Evolutionary conservation across 2,329 filamentous ascomycete species (phyloP).

Genomic region (Decorospora gaudefroyi): DNA sequence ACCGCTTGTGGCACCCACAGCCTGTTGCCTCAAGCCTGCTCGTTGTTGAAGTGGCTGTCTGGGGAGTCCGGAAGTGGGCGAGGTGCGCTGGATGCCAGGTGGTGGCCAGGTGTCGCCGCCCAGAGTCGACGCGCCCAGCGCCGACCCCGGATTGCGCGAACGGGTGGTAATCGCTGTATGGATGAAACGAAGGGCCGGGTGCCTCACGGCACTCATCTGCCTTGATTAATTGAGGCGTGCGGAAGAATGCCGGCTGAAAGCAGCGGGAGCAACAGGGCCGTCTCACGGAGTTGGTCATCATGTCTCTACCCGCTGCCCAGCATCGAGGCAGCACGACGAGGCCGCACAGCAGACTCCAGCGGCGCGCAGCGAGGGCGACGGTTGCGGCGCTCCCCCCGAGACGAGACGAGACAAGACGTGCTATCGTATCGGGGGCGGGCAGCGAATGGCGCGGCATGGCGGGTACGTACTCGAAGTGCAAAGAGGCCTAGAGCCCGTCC

Average conservation of each 20-base stretch:
- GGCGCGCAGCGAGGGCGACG: slow-evolving; percentile 1
- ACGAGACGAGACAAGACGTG: slow-evolving; percentile 4
- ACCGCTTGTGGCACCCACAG: slow-evolving; percentile 1
- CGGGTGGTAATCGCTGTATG: slow-evolving; percentile 23
- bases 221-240: slow-evolving; percentile 19
- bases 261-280: too few species aligned
- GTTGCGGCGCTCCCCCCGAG: slow-evolving; percentile 1
- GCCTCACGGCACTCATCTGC: slow-evolving; percentile 17
- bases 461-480: slow-evolving; percentile 2
- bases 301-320: slow-evolving; percentile 1
- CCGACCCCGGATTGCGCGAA: slow-evolving; percentile 23
- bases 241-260: too few species aligned
- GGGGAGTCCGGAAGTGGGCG: slow-evolving; percentile 12
- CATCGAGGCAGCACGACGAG: slow-evolving; percentile 7
- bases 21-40: slow-evolving; percentile 6
- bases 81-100: slow-evolving; percentile 2
- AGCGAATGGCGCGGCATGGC: slow-evolving; percentile 15
- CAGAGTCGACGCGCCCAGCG: slow-evolving; percentile 1
- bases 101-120: slow-evolving; percentile 12
- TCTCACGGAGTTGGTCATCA: slow-evolving; percentile 7
- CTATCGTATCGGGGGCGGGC: not conserved
- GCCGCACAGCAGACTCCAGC: slow-evolving; percentile 11
- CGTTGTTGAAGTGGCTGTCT: slow-evolving; percentile 15
- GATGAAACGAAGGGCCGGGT: slow-evolving; percentile 26
- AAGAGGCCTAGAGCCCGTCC: too few species aligned